A percentile compares a stretch with the other conserved stretches of the same genome.
phyloP scores from a whole-genome alignment of 345 rosid genomes.

The Melastoma malabathricum region DNA sequence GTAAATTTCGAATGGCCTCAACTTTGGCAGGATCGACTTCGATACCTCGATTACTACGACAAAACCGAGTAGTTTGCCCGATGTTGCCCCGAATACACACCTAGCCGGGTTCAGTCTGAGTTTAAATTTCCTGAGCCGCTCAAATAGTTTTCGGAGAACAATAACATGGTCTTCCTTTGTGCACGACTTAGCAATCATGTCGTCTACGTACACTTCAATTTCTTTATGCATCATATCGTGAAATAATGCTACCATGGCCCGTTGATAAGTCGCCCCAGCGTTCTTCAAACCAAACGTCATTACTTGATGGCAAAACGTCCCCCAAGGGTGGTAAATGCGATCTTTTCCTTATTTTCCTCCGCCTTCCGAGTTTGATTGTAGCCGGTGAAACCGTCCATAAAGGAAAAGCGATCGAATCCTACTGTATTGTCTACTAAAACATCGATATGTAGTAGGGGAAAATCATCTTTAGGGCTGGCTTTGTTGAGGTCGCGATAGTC shows the following conservation, averaged over 20 bases:
- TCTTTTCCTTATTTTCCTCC: not conserved
- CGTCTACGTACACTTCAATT: not conserved
- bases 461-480: conserved; percentile 5
- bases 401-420: not conserved
- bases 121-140: not conserved
- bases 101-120: not conserved
- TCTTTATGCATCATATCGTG: conserved; percentile 7
- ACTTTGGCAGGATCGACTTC: not conserved
- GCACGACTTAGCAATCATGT: conserved; percentile 1
- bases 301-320: not conserved
- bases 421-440: not conserved
- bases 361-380: not conserved
- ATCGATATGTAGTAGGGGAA: not conserved
- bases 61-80: not conserved
- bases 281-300: conserved; percentile 4
- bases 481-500: conserved; percentile 2
- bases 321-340: not conserved
- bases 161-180: not conserved
- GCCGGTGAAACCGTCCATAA: not conserved
- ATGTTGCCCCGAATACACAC: not conserved
- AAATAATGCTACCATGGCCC: not conserved
- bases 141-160: not conserved
- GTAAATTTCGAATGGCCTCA: not conserved
- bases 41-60: not conserved
- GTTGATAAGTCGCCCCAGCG: not conserved